Conservation (phyloP, 306 rosid genomes). For the Trifolium fragiferum region DNA sequence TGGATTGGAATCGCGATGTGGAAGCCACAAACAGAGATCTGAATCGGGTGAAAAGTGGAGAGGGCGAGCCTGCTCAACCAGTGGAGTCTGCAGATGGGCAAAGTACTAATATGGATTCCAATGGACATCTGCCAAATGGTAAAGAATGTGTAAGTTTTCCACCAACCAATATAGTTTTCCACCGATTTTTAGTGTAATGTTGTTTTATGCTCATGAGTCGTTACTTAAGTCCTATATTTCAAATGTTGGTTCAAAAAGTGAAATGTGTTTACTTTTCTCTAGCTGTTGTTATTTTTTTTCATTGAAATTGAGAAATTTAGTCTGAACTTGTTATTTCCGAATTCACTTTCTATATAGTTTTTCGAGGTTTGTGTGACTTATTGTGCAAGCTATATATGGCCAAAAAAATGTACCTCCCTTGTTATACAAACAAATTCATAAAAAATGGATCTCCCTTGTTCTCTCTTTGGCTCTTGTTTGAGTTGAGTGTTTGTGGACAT, state of each 20-base stretch:
- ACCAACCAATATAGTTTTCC: constrained; percentile 20
- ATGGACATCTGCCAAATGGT: constrained; percentile 52
- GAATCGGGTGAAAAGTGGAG: constrained; percentile 45
- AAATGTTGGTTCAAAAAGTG: constrained; percentile 20
- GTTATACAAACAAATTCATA: constrained; percentile 16
- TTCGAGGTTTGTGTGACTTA: constrained; percentile 13
- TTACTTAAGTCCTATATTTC: constrained; percentile 4
- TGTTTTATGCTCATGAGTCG: background rate
- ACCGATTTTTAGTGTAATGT: background rate
- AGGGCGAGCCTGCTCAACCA: constrained; percentile 43
- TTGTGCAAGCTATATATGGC: constrained; percentile 29
- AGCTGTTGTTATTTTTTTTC: constrained; percentile 28
- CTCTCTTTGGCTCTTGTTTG: constrained; percentile 2
- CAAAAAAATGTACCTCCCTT: background rate
- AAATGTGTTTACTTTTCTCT: constrained; percentile 2
- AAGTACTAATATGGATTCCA: constrained; percentile 35
- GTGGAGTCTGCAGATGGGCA: constrained; percentile 39
- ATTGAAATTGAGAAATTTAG: constrained; percentile 26
- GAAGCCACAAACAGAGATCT: constrained; percentile 40
- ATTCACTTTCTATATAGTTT: constrained; percentile 9
- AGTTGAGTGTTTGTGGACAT: constrained; percentile 26
- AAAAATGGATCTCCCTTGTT: background rate
- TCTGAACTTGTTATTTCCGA: constrained; percentile 22
- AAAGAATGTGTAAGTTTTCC: constrained; percentile 61
- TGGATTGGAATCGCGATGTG: constrained; percentile 42